Evolutionary conservation across 1,284 basidiomycete species (phyloP).

Genomic region (Schizophyllum commune): DNA sequence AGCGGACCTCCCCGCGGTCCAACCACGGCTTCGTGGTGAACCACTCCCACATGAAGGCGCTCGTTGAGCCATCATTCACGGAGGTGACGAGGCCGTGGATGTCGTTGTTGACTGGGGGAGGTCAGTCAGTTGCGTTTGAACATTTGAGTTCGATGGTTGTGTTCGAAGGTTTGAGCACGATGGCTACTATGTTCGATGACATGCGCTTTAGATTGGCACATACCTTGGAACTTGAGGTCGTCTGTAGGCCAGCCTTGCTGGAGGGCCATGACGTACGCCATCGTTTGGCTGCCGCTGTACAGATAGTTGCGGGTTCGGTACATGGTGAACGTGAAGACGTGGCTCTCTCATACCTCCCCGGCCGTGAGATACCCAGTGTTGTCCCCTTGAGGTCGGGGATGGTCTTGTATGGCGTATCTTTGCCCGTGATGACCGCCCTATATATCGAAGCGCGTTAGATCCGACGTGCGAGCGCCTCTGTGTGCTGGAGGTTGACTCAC

Average conservation of each 20-base stretch:
- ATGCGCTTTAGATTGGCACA: no score
- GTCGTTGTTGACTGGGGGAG: constrained; percentile 71
- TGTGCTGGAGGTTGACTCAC: constrained; percentile 30
- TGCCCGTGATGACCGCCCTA: constrained; percentile 92
- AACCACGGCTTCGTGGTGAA: constrained; percentile 95
- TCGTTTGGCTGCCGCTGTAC: constrained; percentile 78
- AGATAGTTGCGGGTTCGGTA: not conserved
- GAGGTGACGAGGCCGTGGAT: constrained; percentile 85
- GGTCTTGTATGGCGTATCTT: constrained; percentile 60
- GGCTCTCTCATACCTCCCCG: constrained; percentile 69
- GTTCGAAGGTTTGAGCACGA: no score
- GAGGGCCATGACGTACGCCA: constrained; percentile 92
- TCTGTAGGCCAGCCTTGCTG: constrained; percentile 77
- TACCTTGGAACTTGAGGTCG: constrained; percentile 69
- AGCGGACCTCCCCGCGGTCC: constrained; percentile 77
- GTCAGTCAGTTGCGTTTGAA: not conserved
- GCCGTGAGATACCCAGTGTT: constrained; percentile 84
- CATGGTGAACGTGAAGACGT: not conserved
- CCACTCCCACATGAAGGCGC: constrained; percentile 94
- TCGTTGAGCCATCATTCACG: constrained; percentile 80
- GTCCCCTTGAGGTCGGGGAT: constrained; percentile 77
- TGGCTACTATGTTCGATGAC: no score
- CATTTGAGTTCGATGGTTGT: no score
- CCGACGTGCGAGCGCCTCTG: not conserved
- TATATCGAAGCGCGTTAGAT: not conserved